Evolutionary conservation across 2,329 filamentous ascomycete species (phyloP), one percentile per base, ranked within the genome.

Genomic region (Colletotrichum sp.): DNA sequence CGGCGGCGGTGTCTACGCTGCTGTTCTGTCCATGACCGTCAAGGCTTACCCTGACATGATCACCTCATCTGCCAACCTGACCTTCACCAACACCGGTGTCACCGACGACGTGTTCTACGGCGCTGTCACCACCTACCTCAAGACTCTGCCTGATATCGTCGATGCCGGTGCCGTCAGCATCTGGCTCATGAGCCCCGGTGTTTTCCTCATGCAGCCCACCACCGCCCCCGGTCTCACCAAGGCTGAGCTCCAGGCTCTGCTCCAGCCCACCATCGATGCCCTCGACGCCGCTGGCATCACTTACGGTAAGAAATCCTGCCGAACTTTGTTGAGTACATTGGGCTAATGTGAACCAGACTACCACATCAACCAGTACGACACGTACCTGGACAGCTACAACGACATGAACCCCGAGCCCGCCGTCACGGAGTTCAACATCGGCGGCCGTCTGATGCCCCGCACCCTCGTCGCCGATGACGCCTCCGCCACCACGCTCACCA

Each of bases 1-100:
- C 7, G 89, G 90, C 4, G 86, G 84, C 10, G 89, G 89, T 4
- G 89, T 84, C 4, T 92, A 87, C 76, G 90, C 84, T 1, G 83
- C 91, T 1, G 87, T 91, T 5, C 80, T 86, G 21, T 88, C 87
- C 12, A 83, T 91, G 80, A 91, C 88, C 1, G 80, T 84, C 52
- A 73, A 74, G 70, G 74, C 71, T 5, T 76, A 38, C 61, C 65
- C 70, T 10, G 74, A 89, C 73, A 80, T 80, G 6, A 81, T 82
- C 0, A 84, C 88, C 5, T 84, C 85, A 0, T 89, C 86, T 2
- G 84, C 87, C 3, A 86, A 83, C 10, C 78, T 91, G 7, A 83
- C 81, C 1, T 88, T 91, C 48, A 71, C 67, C 62, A 75, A 38
- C 75, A 21, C 61, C 9, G 72, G 71, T 32, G 74, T 81, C 38